Evolutionary conservation across 768 basidiomycete genomes (phyloP).

Genomic region (Daedaleopsis nitida): DNA sequence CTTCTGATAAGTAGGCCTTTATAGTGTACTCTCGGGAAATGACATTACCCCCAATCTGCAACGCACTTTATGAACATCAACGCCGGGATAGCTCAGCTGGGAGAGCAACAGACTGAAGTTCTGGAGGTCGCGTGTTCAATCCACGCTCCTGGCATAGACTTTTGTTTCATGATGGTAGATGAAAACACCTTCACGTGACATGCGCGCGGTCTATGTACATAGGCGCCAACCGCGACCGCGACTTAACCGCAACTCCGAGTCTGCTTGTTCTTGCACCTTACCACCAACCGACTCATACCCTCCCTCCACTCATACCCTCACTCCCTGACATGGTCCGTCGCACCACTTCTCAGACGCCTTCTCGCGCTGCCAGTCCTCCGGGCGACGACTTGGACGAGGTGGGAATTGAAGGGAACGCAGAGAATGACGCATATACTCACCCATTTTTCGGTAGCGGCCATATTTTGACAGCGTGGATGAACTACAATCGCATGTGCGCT

Average conservation of each 20-base stretch:
- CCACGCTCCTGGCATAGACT: slow-evolving; percentile 20
- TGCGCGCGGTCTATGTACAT: neutral
- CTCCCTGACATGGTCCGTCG: slow-evolving; percentile 39
- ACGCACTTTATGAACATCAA: too few relatives aligned
- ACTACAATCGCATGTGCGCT: slow-evolving; percentile 73
- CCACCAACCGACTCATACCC: neutral
- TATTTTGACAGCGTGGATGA: slow-evolving; percentile 85
- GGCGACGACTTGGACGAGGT: slow-evolving; percentile 48
- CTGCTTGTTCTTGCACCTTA: too few relatives aligned
- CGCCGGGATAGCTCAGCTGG: slow-evolving; percentile 4
- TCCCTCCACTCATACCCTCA: neutral
- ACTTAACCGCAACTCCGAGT: too few relatives aligned
- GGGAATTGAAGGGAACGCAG: neutral
- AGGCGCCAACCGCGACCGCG: too few relatives aligned
- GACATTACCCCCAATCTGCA: too few relatives aligned
- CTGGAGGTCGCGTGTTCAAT: slow-evolving; percentile 4
- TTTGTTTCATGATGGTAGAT: too few relatives aligned
- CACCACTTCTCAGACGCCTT: slow-evolving; percentile 49
- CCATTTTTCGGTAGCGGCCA: slow-evolving; percentile 40
- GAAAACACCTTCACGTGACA: neutral
- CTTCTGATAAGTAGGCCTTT: too few relatives aligned
- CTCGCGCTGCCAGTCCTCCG: slow-evolving; percentile 50
- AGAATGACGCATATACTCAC: slow-evolving; percentile 1
- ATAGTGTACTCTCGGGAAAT: too few relatives aligned
- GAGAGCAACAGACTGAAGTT: neutral